Evolutionary conservation across 1,139 yeast genomes (phyloP).

Genomic region (Kodamaea ohmeri): DNA sequence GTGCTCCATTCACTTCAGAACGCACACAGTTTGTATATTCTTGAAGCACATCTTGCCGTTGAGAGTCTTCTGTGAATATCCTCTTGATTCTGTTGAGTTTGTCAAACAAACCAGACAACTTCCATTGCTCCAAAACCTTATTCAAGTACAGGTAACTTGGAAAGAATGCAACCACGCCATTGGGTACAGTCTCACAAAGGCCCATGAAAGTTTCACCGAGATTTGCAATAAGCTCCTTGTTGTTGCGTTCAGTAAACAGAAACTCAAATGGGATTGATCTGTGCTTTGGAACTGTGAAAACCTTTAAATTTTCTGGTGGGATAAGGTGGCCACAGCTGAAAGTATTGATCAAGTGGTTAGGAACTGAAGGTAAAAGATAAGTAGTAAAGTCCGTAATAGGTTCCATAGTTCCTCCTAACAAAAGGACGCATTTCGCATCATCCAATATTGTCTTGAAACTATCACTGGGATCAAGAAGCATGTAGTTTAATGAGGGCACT

Average conservation of each 20-base stretch:
- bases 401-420: constrained; percentile 98
- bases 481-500: constrained; percentile 52
- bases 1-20: constrained; percentile 49
- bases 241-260: constrained; percentile 62
- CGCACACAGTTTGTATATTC: constrained; percentile 46
- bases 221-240: constrained; percentile 41
- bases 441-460: constrained; percentile 65
- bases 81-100: constrained; percentile 38
- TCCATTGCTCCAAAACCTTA: constrained; percentile 54
- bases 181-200: constrained; percentile 52
- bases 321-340: constrained; percentile 86
- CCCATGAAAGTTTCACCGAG: constrained; percentile 52
- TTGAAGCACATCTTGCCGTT: constrained; percentile 44
- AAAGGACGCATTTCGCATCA: constrained; percentile 64
- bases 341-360: constrained; percentile 39
- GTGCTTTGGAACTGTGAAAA: constrained; percentile 46
- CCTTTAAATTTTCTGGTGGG: constrained; percentile 65
- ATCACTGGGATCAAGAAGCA: constrained; percentile 78
- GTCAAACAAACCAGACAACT: constrained; percentile 27
- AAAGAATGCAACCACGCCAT: constrained; percentile 77
- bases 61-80: constrained; percentile 53
- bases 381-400: constrained; percentile 71
- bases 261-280: constrained; percentile 50
- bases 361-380: constrained; percentile 61
- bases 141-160: constrained; percentile 79